Evolutionary conservation across 768 basidiomycete genomes (phyloP).

Genomic region (Xerocomellus chrysenteron): DNA sequence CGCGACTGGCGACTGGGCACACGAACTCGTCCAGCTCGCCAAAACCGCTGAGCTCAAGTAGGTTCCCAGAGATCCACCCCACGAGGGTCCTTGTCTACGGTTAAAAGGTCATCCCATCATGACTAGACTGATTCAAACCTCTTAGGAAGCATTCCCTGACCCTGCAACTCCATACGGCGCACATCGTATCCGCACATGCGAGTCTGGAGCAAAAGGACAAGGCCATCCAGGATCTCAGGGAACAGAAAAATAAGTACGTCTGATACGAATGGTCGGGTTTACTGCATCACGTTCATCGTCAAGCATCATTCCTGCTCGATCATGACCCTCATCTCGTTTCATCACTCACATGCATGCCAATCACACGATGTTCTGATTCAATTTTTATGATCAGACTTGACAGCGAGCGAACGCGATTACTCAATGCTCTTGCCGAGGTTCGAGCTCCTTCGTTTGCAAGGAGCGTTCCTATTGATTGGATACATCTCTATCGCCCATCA

Average conservation of each 20-base stretch:
- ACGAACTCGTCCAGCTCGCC: constrained; percentile 80
- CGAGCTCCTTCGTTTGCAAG: constrained; percentile 18
- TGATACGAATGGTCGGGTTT: constrained; percentile 1
- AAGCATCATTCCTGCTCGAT: background rate
- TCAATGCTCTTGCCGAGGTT: constrained; percentile 71
- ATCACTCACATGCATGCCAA: background rate
- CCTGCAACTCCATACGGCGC: constrained; percentile 82
- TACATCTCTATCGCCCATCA: constrained; percentile 25
- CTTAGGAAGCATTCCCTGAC: constrained; percentile 79
- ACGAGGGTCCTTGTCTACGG: constrained; percentile 1
- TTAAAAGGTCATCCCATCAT: background rate
- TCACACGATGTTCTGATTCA: constrained; percentile 16
- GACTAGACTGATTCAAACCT: constrained; percentile 8
- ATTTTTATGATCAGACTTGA: constrained; percentile 51
- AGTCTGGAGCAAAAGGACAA: constrained; percentile 75
- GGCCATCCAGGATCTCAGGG: constrained; percentile 75
- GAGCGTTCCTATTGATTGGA: constrained; percentile 12
- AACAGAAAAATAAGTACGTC: constrained; percentile 81
- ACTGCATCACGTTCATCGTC: background rate
- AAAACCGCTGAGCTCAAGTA: constrained; percentile 89
- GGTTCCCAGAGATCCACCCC: constrained; percentile 29
- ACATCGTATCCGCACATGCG: constrained; percentile 81
- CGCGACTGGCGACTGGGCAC: constrained; percentile 85
- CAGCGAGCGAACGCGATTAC: constrained; percentile 67
- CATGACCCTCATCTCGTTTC: background rate